Base-by-base conservation (phyloP, 2,329 filamentous ascomycete genomes). In the Hypoxylon sp. region DNA sequence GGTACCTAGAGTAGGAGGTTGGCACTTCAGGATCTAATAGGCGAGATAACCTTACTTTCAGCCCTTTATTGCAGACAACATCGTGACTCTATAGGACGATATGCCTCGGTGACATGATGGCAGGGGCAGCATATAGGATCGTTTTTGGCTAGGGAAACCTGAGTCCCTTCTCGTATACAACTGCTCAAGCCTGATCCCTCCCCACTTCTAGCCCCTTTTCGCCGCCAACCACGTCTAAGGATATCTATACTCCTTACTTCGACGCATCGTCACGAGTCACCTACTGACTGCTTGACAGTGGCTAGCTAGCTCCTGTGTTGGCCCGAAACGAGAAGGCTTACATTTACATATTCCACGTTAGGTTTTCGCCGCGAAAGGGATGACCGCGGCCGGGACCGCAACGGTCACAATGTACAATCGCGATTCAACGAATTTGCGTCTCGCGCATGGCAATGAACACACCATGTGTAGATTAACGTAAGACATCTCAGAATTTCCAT, bases 381-480 rank as follows among this genome's bases (percentile, higher is more conserved):
- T 35, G 6, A 11, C 26, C 11, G 26, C 6, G 26, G 26, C 6
- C 6, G 26, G 26, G 26, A 29, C 7, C 13, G 13, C n/a, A 10
- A 24, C 15, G 8, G 20, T 13, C 20, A 26, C 11, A 15, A 26
- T 11, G 21, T 24, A 29, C 18, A 17, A 38, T 21, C 31, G n/a
- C 15, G 17, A 43, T 48, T 35, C 27, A n/a, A 13, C 15, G 15
- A 23, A 37, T 6, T 21, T 23, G 13, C 35, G 20, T 17, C 38
- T 43, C 24, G 21, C 23, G 37, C 40, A 50, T 55, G 46, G 29
- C 31, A 38, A 51, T 48, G 35, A 42, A 46, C 41, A 33, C 37
- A 43, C 43, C 35, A 52, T 48, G 43, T 38, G 33, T 47, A 52
- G 20, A 60, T 54, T 55, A 48, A 26, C 11, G 8, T 55, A 24